Conservation (phyloP, 371 early-diverging fungal genomes). For the Mucor racemosus region DNA sequence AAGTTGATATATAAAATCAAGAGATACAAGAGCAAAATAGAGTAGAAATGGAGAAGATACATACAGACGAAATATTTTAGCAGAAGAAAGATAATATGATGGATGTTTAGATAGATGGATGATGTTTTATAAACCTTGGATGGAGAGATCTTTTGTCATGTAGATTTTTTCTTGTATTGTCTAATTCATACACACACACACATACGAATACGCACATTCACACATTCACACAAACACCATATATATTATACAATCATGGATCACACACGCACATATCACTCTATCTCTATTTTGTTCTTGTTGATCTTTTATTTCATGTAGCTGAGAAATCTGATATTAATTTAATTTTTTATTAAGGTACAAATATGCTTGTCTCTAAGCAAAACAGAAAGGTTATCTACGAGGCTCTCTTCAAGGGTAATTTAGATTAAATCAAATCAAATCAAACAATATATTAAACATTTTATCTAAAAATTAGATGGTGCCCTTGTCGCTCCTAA, state of each 20-base stretch:
- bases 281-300: conserved; percentile 1
- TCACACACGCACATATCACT: no score
- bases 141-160: not conserved
- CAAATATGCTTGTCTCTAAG: conserved; percentile 92
- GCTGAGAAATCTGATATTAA: not conserved
- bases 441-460: not conserved
- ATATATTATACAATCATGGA: no score
- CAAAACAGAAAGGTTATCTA: conserved; percentile 93
- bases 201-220: not conserved
- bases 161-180: not conserved
- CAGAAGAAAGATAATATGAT: conserved; percentile 13
- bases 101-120: conserved; percentile 2
- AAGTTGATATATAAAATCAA: conserved; percentile 22
- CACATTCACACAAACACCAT: not conserved
- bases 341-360: conserved; percentile 15
- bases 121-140: not conserved
- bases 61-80: not conserved
- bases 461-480: conserved; percentile 62
- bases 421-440: conserved; percentile 10
- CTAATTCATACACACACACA: not conserved
- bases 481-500: conserved; percentile 98
- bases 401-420: conserved; percentile 89
- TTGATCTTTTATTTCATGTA: not conserved
- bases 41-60: not conserved
- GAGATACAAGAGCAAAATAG: conserved; percentile 6